Evolutionary conservation across 192 early-diverging fungal species (phyloP).

Genomic region (Backusella liffmaniae): DNA sequence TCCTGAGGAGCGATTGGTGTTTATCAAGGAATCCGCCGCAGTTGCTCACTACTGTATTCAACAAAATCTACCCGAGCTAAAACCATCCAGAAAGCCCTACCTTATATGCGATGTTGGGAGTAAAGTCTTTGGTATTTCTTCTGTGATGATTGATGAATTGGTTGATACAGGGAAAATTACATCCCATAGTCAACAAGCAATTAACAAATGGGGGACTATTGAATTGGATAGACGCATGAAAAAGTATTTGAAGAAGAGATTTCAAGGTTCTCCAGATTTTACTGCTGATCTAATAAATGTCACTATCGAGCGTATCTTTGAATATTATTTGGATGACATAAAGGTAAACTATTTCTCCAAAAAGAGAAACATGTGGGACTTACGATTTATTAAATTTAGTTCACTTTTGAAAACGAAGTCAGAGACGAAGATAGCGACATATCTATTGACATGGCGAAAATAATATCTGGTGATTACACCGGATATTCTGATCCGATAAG

Average conservation of each 20-base stretch:
- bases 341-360: background rate
- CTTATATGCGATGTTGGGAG: conserved; percentile 3
- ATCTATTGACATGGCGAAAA: background rate
- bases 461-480: background rate
- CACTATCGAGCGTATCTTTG: background rate
- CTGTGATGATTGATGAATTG: background rate
- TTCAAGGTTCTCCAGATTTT: background rate
- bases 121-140: background rate
- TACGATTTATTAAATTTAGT: background rate
- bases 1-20: background rate
- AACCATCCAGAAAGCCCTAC: background rate
- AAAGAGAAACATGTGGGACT: background rate
- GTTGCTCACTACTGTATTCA: background rate
- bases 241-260: background rate
- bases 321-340: background rate
- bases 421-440: background rate
- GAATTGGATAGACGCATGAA: background rate
- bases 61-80: background rate
- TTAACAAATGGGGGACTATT: background rate
- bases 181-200: background rate
- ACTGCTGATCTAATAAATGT: background rate
- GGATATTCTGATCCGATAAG: background rate
- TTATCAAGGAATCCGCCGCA: background rate
- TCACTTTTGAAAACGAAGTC: background rate
- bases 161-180: background rate